Evolutionary conservation across 768 basidiomycete genomes (phyloP), one percentile per base, ranked within the genome.

Genomic region (Daedaleopsis nitida): DNA sequence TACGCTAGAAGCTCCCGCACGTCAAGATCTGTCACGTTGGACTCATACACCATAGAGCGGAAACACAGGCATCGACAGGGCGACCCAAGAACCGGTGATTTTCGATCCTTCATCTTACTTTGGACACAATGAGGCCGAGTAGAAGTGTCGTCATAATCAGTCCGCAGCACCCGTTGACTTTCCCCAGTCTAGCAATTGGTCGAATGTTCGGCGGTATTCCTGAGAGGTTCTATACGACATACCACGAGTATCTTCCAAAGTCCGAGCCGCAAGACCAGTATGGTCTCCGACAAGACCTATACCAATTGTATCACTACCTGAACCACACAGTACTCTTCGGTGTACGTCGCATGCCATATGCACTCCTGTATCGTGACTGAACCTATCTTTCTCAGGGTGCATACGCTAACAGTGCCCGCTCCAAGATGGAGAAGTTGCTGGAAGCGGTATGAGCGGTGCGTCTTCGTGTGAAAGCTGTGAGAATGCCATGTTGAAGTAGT

Each of bases 51-150:
- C 21, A 6, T 63, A 91, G 91, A 89, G 86, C 59, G 90, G 91
- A 8, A 92, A 92, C 69, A 84, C 80, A 3, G 90, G 91, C 9
- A 76, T 82, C 23, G 86, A 90, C 61, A 70, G 67, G 39, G 55
- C 59, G 23, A 84, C 78, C 7, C 83, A 81, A 5, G 72, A 84
- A 55, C 88, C 91, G 0, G 74, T 91, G 1, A 86, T 92, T 44
- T 92, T 85, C 64, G 91, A 93, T 67, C 89, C 91, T 3, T 85
- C 90, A 3, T 89, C 88, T 5, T 89, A 85, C 68, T 92, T 83
- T 65, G 91, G 91, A 2, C 91, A 92, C 67, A 87, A 87, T 61
- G 91, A 93, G 75, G 86, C 87, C 14, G 91, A 93, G 91, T 92
- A 66, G 74, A 84, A 32, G 27, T 32, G 27, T 32, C 7, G 27